Evolutionary conservation across 192 early-diverging fungal genomes (phyloP), one percentile per base, ranked within the genome.

Genomic region (Backusella tarrabulga): DNA sequence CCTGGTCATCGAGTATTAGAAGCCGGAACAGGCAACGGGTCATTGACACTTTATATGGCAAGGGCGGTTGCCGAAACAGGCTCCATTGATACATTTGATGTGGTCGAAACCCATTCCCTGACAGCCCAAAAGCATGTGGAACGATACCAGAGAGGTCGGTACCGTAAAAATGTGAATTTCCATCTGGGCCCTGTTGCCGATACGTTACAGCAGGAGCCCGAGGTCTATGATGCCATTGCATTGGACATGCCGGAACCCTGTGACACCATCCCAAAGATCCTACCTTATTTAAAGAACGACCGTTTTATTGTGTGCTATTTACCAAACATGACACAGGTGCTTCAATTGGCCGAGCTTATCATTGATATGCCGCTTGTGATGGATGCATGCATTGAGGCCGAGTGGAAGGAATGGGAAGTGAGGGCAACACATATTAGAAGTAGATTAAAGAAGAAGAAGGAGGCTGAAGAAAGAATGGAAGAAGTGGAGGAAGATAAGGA

Each of bases 1-100:
- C 83, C 85, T 2, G 90, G 87, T 11, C 87, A 87, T 26, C 80
- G 84, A 44, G 75, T 93, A 14, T 78, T 93, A 11, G 91, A 93
- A 76, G 91, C 90, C 0, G 91, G 91, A 0, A 93, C 91, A 0
- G 91, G 91, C 0, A 93, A 93, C 68, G 91, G 87, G 1, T 86
- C 87, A 32, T 79, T 92, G 60, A 90, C 90, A 0, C 76, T 92
- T 74, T 84, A 90, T 63, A 74, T 92, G 78, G 90, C 90, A 1
- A 74, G 87, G 1, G 87, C 89, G 0, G 85, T 92, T 11, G 73
- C 36, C 29, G 34, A 29, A 69, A 60, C n/a, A 50, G 34, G 35
- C 34, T 52, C 75, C 11, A 84, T 92, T 14, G 77, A 87, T 38
- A 90, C 91, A 0, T 87, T 91, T 41, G 91, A 92, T 29, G 82